A percentile compares a stretch with the other conserved stretches of the same genome.
Evolutionary conservation across 2,329 filamentous ascomycete genomes (phyloP).

Genomic region (Penicillium concentricum): DNA sequence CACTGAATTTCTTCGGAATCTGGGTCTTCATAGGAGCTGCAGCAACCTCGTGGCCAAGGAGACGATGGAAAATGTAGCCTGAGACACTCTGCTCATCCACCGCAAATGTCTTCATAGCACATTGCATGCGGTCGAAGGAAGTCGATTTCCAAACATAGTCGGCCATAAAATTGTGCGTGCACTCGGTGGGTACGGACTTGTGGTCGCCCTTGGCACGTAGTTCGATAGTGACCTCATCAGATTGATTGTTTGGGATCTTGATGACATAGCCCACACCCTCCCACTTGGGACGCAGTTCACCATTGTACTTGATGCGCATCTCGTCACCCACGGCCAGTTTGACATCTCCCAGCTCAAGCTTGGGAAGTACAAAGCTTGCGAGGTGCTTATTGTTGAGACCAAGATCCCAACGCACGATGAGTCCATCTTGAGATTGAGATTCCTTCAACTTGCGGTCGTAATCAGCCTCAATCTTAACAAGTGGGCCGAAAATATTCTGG

Average conservation of each 20-base stretch:
- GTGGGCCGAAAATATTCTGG: constrained; percentile 95
- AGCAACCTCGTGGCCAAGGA: constrained; percentile 92
- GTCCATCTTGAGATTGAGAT: constrained; percentile 93
- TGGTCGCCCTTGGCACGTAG: constrained; percentile 92
- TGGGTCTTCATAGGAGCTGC: constrained; percentile 93
- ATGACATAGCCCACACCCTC: constrained; percentile 98
- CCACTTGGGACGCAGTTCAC: constrained; percentile 88
- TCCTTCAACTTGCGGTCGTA: constrained; percentile 99
- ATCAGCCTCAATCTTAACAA: constrained; percentile 98
- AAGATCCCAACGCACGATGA: constrained; percentile 90
- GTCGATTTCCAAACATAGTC: constrained; percentile 99
- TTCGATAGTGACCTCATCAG: constrained; percentile 94
- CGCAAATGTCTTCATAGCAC: constrained; percentile 98
- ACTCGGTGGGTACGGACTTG: constrained; percentile 92
- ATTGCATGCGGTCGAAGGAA: constrained; percentile 98
- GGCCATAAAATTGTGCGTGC: constrained; percentile 95
- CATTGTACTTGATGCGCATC: constrained; percentile 96
- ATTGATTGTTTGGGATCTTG: constrained; percentile 99
- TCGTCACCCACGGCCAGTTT: constrained; percentile 97
- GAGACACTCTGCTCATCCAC: constrained; percentile 98
- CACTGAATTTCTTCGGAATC: constrained; percentile 94
- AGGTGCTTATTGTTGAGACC: constrained; percentile 97
- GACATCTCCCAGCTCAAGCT: constrained; percentile 95
- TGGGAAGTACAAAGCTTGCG: constrained; percentile 91
- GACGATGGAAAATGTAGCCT: constrained; percentile 96